Base-by-base conservation (phyloP, 345 rosid genomes). In the Sisymbrium irio region DNA sequence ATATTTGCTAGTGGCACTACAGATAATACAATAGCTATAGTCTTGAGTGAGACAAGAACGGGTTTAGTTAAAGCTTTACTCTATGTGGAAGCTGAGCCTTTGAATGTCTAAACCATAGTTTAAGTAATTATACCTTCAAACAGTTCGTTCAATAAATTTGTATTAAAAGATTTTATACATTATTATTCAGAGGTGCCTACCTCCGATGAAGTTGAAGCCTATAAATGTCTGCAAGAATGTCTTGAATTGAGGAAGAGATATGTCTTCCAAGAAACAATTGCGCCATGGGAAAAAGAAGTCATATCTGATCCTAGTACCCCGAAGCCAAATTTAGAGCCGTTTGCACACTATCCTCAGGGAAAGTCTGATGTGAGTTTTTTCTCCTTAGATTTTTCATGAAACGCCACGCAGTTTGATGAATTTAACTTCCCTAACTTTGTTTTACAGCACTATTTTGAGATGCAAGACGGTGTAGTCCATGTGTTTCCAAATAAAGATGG, bases 221-320 rank as follows among this genome's bases (percentile, higher is more conserved):
- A 86, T 79, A 42, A 78, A 66, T 75, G 88, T 75, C 81, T 96
- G 76, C 98, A 90, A 87, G 96, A 96, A 67, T 96, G 99, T 80
- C 98, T 96, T 78, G 92, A 92, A 77, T 54, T 92, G 85, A 77
- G 99, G 69, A 90, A 86, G 68, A 87, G 84, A 63, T 96, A 96
- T 73, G 65, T 92, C 32, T 96, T 83, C 79, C 88, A 71, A 69
- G 98, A 96, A 77, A 87, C 96, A 30, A 78, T 87, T 77, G 96
- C 96, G 54, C 97, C 99, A 18, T 96, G 98, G 99, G 98, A 85
- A 59, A 96, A 85, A 77, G 98, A 96, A 88, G 83, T 86, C 61
- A 90, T 96, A 76, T 88, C 87, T 56, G 99, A 96, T 67, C 99
- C 99, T 13, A 88, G 98, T 66, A 96, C 99, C 2, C 99, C 99